These are phyloP conservation scores for Pythium plurisporium DNA, from an alignment of 352 stramenopile genomes.

Conservation along the genomic window DNA sequence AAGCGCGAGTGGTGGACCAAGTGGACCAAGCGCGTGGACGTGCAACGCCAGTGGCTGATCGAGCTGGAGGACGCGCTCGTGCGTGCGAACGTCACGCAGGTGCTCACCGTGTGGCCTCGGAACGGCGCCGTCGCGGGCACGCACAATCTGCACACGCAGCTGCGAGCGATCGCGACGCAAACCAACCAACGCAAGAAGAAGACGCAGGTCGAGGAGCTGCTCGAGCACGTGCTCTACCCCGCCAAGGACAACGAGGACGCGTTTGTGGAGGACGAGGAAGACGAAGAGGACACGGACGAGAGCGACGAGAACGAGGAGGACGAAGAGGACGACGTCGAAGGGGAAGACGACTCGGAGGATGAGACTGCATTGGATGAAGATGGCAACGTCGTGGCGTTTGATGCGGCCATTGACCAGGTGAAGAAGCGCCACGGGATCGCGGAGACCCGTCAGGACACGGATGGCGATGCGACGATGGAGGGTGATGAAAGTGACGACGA, in stretches of 20 bases:
- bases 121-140: background rate
- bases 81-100: conserved; percentile 16
- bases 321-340: background rate
- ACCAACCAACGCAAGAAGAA: background rate
- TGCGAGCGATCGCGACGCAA: conserved; percentile 2
- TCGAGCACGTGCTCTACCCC: conserved; percentile 24
- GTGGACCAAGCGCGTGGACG: conserved; percentile 22
- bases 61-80: conserved; percentile 31
- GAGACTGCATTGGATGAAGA: conserved; percentile 14
- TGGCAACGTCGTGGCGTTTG: conserved; percentile 12
- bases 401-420: conserved; percentile 1
- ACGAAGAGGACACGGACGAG: conserved; percentile 9
- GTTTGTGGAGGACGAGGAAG: background rate
- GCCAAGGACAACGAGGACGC: conserved; percentile 7
- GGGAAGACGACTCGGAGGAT: conserved; percentile 16
- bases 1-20: conserved; percentile 45
- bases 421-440: conserved; percentile 2
- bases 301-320: conserved; percentile 15
- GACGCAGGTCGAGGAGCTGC: conserved; percentile 10
- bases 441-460: background rate
- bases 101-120: conserved; percentile 11
- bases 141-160: conserved; percentile 26
- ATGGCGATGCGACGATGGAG: conserved; percentile 2
- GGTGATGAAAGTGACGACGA: conserved; percentile 10
- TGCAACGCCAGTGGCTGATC: conserved; percentile 29